phyloP scores from a whole-genome alignment of 169 alveolate genomes.

The Perkinsus marinus region DNA sequence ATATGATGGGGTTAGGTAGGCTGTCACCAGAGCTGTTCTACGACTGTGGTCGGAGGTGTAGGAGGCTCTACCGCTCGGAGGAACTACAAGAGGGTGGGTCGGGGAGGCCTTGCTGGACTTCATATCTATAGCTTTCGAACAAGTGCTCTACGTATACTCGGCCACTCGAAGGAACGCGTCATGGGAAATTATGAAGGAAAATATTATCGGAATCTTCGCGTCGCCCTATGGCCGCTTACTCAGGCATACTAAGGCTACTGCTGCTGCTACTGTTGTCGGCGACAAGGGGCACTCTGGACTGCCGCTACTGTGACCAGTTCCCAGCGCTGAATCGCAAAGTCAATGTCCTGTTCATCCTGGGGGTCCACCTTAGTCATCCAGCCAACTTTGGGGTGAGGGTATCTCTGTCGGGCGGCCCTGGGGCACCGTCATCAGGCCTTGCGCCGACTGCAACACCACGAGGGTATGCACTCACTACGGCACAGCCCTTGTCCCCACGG shows the following conservation, averaged over 20 bases:
- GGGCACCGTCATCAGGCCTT: background rate
- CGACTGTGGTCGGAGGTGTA: background rate
- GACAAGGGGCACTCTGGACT: slow-evolving; percentile 62
- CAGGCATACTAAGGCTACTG: slow-evolving; percentile 40
- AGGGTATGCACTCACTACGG: background rate
- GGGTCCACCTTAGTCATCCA: slow-evolving; percentile 59
- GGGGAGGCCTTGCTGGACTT: background rate
- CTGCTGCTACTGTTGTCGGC: slow-evolving; percentile 59
- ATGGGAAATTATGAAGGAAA: no score
- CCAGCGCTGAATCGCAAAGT: slow-evolving; percentile 62
- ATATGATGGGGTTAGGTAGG: background rate
- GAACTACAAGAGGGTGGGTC: background rate
- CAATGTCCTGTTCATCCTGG: slow-evolving; percentile 54
- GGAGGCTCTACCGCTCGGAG: background rate
- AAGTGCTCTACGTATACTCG: no score
- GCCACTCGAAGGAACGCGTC: no score
- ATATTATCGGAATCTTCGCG: no score
- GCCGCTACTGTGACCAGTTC: slow-evolving; percentile 56
- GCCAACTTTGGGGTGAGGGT: slow-evolving; percentile 12
- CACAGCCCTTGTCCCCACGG: background rate
- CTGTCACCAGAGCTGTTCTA: background rate
- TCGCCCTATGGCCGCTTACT: no score
- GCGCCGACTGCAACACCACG: slow-evolving; percentile 36
- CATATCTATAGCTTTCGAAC: background rate
- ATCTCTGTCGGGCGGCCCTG: background rate